phyloP scores from a whole-genome alignment of 1,284 basidiomycete genomes.

The Inonotus hispidus region DNA sequence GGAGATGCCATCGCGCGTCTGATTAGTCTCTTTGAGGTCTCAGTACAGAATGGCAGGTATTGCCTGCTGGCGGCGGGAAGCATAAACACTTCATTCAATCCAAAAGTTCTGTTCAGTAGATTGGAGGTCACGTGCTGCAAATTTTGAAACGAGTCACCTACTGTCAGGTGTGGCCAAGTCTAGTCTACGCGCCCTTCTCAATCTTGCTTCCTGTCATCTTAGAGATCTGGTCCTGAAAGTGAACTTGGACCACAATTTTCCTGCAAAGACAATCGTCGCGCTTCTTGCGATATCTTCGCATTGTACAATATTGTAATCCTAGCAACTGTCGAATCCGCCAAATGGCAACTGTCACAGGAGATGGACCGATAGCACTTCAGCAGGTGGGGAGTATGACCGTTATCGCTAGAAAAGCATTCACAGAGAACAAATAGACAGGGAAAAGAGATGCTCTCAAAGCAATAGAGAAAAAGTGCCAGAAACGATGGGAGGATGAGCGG shows the following conservation, averaged over 20 bases:
- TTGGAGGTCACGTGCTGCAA: not conserved
- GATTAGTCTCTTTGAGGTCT: conserved; percentile 4
- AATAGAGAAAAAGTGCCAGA: conserved; percentile 83
- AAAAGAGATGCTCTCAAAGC: conserved; percentile 86
- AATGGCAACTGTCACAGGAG: conserved; percentile 13
- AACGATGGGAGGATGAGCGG: conserved; percentile 66
- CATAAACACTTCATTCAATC: not conserved
- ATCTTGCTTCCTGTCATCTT: not conserved
- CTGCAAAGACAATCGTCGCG: conserved; percentile 1
- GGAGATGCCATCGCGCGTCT: conserved; percentile 17
- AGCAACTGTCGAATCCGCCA: not conserved
- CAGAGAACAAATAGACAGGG: conserved; percentile 59
- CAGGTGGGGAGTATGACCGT: conserved; percentile 30
- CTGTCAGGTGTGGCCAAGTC: not conserved
- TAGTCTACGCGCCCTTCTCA: not conserved
- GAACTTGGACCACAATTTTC: conserved; percentile 3
- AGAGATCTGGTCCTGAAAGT: not conserved
- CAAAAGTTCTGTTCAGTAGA: not conserved
- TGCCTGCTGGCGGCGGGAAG: not conserved
- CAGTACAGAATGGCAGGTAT: not conserved
- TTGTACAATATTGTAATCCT: conserved; percentile 10
- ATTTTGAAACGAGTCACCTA: conserved; percentile 1
- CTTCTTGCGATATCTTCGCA: conserved; percentile 11
- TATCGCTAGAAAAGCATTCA: not conserved
- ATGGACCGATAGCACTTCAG: conserved; percentile 18